These are phyloP conservation scores for Aspergillus sp. DNA, from an alignment of 2,329 filamentous ascomycete genomes.

Conservation along the genomic window DNA sequence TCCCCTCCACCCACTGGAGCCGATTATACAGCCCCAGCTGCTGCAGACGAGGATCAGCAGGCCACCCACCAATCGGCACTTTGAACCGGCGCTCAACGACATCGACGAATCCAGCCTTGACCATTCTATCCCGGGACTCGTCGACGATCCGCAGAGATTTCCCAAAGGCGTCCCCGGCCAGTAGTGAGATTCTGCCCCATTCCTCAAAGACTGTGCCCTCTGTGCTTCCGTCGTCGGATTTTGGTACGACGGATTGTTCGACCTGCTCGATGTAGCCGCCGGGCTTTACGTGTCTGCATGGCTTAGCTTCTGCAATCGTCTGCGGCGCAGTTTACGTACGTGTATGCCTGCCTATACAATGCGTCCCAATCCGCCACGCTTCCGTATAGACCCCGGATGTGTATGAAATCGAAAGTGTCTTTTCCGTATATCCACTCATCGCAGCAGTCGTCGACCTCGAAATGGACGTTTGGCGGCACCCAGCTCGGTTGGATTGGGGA, in stretches of 20 bases:
- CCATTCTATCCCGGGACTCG: slow-evolving; percentile 32
- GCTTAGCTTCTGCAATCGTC: no score
- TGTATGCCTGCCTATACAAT: slow-evolving; percentile 36
- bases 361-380: slow-evolving; percentile 51
- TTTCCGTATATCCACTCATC: slow-evolving; percentile 44
- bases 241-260: slow-evolving; percentile 47
- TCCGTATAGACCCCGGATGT: slow-evolving; percentile 52
- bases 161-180: slow-evolving; percentile 34
- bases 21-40: slow-evolving; percentile 30
- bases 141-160: slow-evolving; percentile 29
- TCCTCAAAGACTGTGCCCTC: slow-evolving; percentile 36
- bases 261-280: slow-evolving; percentile 45
- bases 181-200: slow-evolving; percentile 22
- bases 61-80: slow-evolving; percentile 31
- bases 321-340: slow-evolving; percentile 24
- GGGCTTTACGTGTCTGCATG: slow-evolving; percentile 37
- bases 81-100: slow-evolving; percentile 32
- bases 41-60: slow-evolving; percentile 23
- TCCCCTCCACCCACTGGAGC: slow-evolving; percentile 31
- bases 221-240: slow-evolving; percentile 44
- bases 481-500: slow-evolving; percentile 55
- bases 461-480: slow-evolving; percentile 52
- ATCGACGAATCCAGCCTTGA: slow-evolving; percentile 31
- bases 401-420: slow-evolving; percentile 48
- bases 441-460: slow-evolving; percentile 51